These are phyloP conservation scores for Aspergillus sp. DNA, from an alignment of 2,329 filamentous ascomycete genomes.

Conservation along the genomic window DNA sequence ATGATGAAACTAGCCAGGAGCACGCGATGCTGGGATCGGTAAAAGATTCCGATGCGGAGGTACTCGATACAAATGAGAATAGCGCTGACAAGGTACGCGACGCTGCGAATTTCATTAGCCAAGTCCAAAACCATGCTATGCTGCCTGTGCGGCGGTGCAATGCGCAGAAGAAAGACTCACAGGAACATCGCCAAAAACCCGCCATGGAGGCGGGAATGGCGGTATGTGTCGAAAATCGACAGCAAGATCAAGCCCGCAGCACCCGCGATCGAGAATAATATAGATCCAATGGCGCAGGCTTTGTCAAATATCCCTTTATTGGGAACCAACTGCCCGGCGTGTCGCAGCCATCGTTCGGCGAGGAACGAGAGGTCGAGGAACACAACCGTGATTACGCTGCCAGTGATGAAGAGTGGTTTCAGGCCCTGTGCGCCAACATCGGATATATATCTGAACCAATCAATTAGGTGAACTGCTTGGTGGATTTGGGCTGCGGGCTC, in stretches of 20 bases:
- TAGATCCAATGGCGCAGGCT: slow-evolving; percentile 37
- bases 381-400: slow-evolving; percentile 65
- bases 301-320: slow-evolving; percentile 57
- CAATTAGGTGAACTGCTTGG: not conserved
- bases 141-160: not conserved
- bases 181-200: slow-evolving; percentile 82
- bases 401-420: slow-evolving; percentile 64
- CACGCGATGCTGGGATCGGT: slow-evolving; percentile 67
- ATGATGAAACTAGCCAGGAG: slow-evolving; percentile 80
- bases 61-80: slow-evolving; percentile 91
- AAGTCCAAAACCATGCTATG: not conserved
- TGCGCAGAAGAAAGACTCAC: slow-evolving; percentile 24
- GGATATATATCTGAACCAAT: slow-evolving; percentile 40
- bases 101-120: slow-evolving; percentile 30
- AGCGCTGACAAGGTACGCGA: slow-evolving; percentile 79
- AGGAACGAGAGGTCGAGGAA: slow-evolving; percentile 79
- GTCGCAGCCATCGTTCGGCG: slow-evolving; percentile 80
- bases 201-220: slow-evolving; percentile 67
- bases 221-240: slow-evolving; percentile 79
- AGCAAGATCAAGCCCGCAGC: slow-evolving; percentile 79
- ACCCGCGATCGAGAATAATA: slow-evolving; percentile 68
- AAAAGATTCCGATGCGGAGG: slow-evolving; percentile 76
- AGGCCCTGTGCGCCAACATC: slow-evolving; percentile 60
- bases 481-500: not conserved
- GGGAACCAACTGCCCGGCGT: slow-evolving; percentile 72